A percentile compares a stretch with the other conserved stretches of the same genome.
phyloP scores from a whole-genome alignment of 345 rosid genomes.

The Turritis glabra region DNA sequence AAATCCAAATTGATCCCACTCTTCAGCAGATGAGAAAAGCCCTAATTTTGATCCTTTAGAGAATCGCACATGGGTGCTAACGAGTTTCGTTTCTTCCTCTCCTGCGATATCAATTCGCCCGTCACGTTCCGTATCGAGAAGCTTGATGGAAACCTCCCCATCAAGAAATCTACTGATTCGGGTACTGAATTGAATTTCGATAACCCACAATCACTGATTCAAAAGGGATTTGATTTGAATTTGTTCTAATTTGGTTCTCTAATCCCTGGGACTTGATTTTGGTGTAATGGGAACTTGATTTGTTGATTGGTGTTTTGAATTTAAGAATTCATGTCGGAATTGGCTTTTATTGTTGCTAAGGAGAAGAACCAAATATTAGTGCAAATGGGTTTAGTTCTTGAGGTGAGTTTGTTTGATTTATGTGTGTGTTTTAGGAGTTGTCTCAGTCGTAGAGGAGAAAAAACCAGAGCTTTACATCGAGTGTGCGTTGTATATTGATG shows the following conservation, averaged over 20 bases:
- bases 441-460: conserved; percentile 54
- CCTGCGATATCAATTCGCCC: conserved; percentile 93
- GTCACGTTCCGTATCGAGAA: conserved; percentile 90
- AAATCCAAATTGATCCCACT: neutral
- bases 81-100: conserved; percentile 95
- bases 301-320: neutral
- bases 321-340: neutral
- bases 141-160: conserved; percentile 72
- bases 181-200: conserved; percentile 48
- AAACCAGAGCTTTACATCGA: conserved; percentile 78
- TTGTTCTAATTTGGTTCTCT: neutral
- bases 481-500: conserved; percentile 84
- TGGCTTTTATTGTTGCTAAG: neutral
- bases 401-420: neutral
- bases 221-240: neutral
- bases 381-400: conserved; percentile 7
- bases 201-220: too few relatives aligned
- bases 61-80: conserved; percentile 57
- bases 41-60: conserved; percentile 16
- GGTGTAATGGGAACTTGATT: neutral
- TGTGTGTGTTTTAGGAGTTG: conserved; percentile 41
- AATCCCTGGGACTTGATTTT: neutral
- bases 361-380: neutral
- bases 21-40: conserved; percentile 12
- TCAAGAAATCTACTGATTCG: conserved; percentile 46